Evolutionary conservation across 495 filamentous ascomycete species (phyloP).

Genomic region (Wilcoxina mikolae): DNA sequence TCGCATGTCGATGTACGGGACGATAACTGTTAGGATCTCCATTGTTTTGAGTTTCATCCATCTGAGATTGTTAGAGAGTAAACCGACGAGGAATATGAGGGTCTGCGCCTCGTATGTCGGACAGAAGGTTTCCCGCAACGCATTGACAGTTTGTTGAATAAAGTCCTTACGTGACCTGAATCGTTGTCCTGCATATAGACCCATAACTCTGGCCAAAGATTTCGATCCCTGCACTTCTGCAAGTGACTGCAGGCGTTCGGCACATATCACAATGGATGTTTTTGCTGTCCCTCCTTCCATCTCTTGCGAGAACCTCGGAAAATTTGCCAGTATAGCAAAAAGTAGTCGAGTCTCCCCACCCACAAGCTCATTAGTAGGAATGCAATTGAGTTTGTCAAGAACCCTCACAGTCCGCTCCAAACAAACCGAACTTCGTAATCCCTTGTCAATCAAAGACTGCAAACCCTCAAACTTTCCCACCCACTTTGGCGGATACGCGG

Average conservation of each 20-base stretch:
- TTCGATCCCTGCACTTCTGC: constrained; percentile 53
- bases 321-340: constrained; percentile 71
- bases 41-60: constrained; percentile 90
- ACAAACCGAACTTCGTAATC: constrained; percentile 70
- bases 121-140: constrained; percentile 65
- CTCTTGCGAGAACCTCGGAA: constrained; percentile 71
- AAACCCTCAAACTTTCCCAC: constrained; percentile 79
- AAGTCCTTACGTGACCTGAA: constrained; percentile 67
- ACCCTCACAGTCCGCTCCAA: constrained; percentile 61
- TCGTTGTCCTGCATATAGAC: constrained; percentile 50
- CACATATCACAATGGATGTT: constrained; percentile 42
- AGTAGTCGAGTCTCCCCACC: constrained; percentile 68
- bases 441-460: constrained; percentile 75
- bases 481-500: constrained; percentile 73
- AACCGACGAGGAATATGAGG: constrained; percentile 78
- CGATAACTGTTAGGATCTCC: constrained; percentile 69
- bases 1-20: constrained; percentile 86
- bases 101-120: constrained; percentile 70
- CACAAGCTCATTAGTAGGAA: constrained; percentile 68
- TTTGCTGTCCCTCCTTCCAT: constrained; percentile 52
- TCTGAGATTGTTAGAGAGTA: constrained; percentile 69
- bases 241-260: constrained; percentile 51
- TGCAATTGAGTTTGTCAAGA: constrained; percentile 58
- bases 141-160: constrained; percentile 54
- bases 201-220: constrained; percentile 46